A percentile compares a stretch with the other conserved stretches of the same genome.
phyloP scores from a whole-genome alignment of 148 eudicot genomes.

The Diospyros kaki region DNA sequence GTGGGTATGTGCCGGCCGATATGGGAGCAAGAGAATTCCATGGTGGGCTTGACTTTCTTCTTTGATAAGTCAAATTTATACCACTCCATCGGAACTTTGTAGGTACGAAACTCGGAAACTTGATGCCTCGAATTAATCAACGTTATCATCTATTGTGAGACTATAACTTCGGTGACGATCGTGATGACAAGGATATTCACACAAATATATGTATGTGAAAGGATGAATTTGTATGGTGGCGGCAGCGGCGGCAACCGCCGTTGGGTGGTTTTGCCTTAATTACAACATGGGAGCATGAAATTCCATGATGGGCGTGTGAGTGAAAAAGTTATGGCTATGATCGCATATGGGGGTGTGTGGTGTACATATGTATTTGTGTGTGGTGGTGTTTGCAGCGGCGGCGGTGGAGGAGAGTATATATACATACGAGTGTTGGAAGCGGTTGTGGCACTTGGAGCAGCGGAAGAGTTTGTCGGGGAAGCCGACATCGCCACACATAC shows the following conservation, averaged over 20 bases:
- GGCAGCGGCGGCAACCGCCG: slow-evolving; percentile 6
- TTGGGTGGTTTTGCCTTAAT: slow-evolving; percentile 4
- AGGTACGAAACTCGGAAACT: too few species aligned
- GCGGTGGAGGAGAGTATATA: too few species aligned
- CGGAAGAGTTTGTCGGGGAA: slow-evolving; percentile 69
- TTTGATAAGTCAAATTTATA: too few species aligned
- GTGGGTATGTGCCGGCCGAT: background rate
- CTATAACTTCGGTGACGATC: too few species aligned
- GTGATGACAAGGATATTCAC: too few species aligned
- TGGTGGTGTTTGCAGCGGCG: background rate
- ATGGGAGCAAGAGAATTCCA: background rate
- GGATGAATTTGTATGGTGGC: background rate
- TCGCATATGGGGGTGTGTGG: background rate
- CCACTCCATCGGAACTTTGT: too few species aligned
- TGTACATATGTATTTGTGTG: background rate
- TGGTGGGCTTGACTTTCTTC: background rate
- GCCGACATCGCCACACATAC: slow-evolving; percentile 66
- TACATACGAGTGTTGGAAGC: slow-evolving; percentile 68
- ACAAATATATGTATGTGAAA: too few species aligned
- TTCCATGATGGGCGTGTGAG: slow-evolving; percentile 1
- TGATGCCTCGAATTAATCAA: too few species aligned
- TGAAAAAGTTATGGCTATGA: background rate
- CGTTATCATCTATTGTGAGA: too few species aligned
- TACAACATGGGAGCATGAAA: background rate
- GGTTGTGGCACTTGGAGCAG: slow-evolving; percentile 49